Conservation (phyloP, 2,329 filamentous ascomycete species). For the Stachybotrys elegans region DNA sequence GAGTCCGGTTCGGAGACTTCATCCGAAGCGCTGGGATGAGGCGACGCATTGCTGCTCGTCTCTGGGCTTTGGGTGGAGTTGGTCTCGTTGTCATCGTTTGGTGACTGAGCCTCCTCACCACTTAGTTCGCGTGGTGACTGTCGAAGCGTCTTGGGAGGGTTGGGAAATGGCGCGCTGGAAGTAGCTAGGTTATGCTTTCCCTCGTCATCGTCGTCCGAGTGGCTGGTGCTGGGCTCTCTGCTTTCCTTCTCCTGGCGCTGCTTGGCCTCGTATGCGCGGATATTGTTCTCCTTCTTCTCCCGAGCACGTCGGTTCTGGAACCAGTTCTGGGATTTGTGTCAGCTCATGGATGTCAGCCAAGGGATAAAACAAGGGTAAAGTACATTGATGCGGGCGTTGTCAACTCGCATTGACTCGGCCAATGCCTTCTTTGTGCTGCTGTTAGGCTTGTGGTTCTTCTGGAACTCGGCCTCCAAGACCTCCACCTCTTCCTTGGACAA, state of each 20-base stretch:
- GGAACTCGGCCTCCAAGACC: slow-evolving; percentile 55
- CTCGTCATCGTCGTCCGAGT: slow-evolving; percentile 16
- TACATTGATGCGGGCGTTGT: slow-evolving; percentile 60
- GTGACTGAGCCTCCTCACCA: background rate
- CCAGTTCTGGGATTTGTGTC: slow-evolving; percentile 61
- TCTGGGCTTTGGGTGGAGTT: background rate
- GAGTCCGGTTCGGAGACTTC: background rate
- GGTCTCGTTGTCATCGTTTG: background rate
- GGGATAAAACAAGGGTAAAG: too few species aligned
- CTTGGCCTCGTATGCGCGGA: slow-evolving; percentile 33
- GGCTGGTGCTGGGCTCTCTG: too few species aligned
- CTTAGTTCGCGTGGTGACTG: slow-evolving; percentile 4
- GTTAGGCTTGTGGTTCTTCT: slow-evolving; percentile 60
- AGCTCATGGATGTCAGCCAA: too few species aligned
- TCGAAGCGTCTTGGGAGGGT: slow-evolving; percentile 14
- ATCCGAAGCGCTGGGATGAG: background rate
- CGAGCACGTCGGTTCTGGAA: slow-evolving; percentile 63
- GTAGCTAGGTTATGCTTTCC: slow-evolving; percentile 30
- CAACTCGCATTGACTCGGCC: slow-evolving; percentile 57
- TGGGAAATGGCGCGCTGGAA: slow-evolving; percentile 35
- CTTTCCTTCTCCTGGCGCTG: slow-evolving; percentile 31
- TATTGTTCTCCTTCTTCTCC: slow-evolving; percentile 59
- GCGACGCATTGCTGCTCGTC: background rate
- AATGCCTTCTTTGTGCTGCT: slow-evolving; percentile 57
- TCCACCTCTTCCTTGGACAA: slow-evolving; percentile 56